phyloP scores from a whole-genome alignment of 2,329 filamentous ascomycete species.

The Paraphaeosphaeria sporulosa region DNA sequence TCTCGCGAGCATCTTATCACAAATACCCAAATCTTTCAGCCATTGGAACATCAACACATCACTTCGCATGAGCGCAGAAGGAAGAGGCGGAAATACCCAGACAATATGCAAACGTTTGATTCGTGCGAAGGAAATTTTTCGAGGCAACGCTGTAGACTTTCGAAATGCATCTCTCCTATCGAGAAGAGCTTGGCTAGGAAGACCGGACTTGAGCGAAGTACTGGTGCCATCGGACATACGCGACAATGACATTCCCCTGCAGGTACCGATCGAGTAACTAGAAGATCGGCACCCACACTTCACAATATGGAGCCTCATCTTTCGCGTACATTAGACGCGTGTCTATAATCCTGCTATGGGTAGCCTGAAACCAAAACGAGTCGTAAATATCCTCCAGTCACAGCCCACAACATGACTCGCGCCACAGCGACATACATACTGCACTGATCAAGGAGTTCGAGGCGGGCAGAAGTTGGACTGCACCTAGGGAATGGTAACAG shows the following conservation, averaged over 20 bases:
- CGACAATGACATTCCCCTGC: neutral
- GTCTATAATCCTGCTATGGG: neutral
- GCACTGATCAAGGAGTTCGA: neutral
- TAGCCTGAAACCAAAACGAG: neutral
- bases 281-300: conserved; percentile 16
- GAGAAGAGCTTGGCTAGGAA: neutral
- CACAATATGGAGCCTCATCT: neutral
- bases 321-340: neutral
- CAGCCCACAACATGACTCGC: neutral
- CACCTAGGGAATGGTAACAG: too few relatives aligned
- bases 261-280: neutral
- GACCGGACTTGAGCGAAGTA: neutral
- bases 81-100: neutral
- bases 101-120: neutral
- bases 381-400: neutral
- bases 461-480: neutral
- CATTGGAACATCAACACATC: neutral
- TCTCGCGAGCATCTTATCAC: neutral
- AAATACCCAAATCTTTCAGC: neutral
- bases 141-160: neutral
- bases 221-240: neutral
- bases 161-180: neutral
- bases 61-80: neutral
- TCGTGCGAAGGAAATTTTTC: neutral
- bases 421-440: neutral